Evolutionary conservation across 1,284 basidiomycete genomes (phyloP).

Genomic region (Leccinum subrobustum): DNA sequence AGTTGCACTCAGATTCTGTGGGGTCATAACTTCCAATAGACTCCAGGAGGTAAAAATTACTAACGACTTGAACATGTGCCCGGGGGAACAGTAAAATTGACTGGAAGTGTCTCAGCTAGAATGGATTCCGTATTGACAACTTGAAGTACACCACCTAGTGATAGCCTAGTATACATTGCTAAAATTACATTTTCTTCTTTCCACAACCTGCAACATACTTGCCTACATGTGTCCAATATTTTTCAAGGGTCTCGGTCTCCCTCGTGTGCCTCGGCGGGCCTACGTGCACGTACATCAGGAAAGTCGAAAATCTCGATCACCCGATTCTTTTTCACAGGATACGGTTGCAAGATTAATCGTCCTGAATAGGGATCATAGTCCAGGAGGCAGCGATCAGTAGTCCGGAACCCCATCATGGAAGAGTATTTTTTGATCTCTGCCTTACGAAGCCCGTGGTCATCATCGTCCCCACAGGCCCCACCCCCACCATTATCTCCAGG

Average conservation of each 20-base stretch:
- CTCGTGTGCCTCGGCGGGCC: neutral
- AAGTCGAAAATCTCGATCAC: neutral
- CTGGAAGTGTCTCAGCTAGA: neutral
- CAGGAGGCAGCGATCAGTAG: constrained; percentile 5
- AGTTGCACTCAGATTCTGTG: no score
- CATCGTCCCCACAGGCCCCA: neutral
- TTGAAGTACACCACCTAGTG: neutral
- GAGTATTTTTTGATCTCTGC: constrained; percentile 3
- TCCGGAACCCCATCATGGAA: neutral
- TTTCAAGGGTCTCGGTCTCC: neutral
- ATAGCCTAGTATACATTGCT: neutral
- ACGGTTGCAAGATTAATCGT: constrained; percentile 14
- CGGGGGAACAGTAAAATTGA: neutral
- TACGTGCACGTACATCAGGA: neutral
- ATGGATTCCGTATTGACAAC: neutral
- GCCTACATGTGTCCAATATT: neutral
- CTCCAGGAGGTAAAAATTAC: neutral
- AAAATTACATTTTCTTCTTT: neutral
- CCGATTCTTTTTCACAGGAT: neutral
- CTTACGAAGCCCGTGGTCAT: neutral
- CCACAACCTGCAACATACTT: neutral
- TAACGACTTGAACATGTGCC: neutral
- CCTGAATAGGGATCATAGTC: constrained; percentile 26
- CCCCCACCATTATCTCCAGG: neutral
- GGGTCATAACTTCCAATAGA: no score